These are phyloP conservation scores for Globisporangium echinulatum DNA, from an alignment of 352 stramenopile species.

Conservation along the genomic window DNA sequence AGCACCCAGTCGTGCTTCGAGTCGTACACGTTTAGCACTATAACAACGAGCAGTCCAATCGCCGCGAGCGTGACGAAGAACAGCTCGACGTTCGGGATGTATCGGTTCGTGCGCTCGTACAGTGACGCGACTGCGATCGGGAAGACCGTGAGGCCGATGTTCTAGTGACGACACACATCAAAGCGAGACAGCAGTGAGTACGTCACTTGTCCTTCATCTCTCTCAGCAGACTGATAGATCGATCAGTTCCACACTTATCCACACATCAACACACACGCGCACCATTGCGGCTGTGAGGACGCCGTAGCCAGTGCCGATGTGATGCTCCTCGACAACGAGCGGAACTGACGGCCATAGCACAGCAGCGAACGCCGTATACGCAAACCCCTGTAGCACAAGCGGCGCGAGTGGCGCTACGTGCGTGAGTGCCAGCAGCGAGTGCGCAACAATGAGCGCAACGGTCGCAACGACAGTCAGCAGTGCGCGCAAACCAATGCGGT, in stretches of 20 bases:
- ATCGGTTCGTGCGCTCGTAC: constrained; percentile 27
- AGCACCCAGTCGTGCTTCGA: constrained; percentile 15
- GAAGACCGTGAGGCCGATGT: constrained; percentile 57
- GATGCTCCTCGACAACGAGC: constrained; percentile 13
- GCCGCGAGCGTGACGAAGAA: constrained; percentile 42
- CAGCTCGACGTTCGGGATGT: constrained; percentile 48
- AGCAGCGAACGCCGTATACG: constrained; percentile 75
- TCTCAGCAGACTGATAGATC: constrained; percentile 36
- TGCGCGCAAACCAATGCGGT: constrained; percentile 82
- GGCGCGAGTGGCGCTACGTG: constrained; percentile 41
- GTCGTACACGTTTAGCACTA: constrained; percentile 92
- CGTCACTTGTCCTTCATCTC: no score
- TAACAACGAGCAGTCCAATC: constrained; percentile 27
- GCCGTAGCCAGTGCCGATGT: constrained; percentile 16
- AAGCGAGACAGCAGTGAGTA: no score
- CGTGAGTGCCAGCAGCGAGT: constrained; percentile 69
- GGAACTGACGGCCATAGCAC: constrained; percentile 71
- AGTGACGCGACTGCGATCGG: constrained; percentile 46
- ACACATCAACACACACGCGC: not conserved
- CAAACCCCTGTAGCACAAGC: constrained; percentile 67
- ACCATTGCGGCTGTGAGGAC: constrained; percentile 14
- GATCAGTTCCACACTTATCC: constrained; percentile 40
- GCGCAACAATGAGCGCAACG: constrained; percentile 72
- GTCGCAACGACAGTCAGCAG: constrained; percentile 75
- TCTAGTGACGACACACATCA: constrained; percentile 19